These are phyloP conservation scores for Parastagonospora avenae DNA, from an alignment of 2,329 filamentous ascomycete genomes.

Conservation along the genomic window DNA sequence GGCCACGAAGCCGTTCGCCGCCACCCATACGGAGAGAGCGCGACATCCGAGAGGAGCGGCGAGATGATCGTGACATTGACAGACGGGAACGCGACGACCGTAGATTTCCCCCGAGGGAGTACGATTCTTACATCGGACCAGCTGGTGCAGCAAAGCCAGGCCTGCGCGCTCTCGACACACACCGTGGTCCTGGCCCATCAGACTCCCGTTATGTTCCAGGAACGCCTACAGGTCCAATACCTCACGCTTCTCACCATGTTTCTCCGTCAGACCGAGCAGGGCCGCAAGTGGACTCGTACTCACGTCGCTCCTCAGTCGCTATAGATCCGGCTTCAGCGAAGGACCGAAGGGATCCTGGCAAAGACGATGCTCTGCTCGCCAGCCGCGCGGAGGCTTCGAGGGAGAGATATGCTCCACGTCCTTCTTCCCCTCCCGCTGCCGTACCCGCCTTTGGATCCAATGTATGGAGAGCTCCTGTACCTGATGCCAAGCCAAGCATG, in stretches of 20 bases:
- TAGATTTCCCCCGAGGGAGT: slow-evolving; percentile 52
- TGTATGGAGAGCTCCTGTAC: slow-evolving; percentile 50
- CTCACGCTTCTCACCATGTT: slow-evolving; percentile 40
- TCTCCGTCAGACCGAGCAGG: slow-evolving; percentile 40
- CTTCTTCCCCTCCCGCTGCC: slow-evolving; percentile 59
- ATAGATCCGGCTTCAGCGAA: slow-evolving; percentile 40
- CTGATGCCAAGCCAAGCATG: slow-evolving; percentile 38
- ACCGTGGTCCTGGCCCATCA: slow-evolving; percentile 31
- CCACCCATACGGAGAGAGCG: slow-evolving; percentile 62
- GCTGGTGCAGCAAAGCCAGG: slow-evolving; percentile 37
- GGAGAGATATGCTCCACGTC: slow-evolving; percentile 53
- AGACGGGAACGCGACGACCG: slow-evolving; percentile 49
- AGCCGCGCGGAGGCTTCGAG: slow-evolving; percentile 53
- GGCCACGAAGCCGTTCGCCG: slow-evolving; percentile 64
- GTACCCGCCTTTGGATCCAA: slow-evolving; percentile 61
- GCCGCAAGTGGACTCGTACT: slow-evolving; percentile 38
- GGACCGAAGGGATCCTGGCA: slow-evolving; percentile 49
- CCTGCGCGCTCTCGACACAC: slow-evolving; percentile 36
- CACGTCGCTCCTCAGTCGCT: slow-evolving; percentile 44
- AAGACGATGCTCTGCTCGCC: slow-evolving; percentile 52
- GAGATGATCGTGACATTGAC: slow-evolving; percentile 48
- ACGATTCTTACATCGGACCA: slow-evolving; percentile 49
- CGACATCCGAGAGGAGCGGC: slow-evolving; percentile 47
- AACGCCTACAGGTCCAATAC: slow-evolving; percentile 40
- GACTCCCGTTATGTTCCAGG: slow-evolving; percentile 41